Base-by-base conservation (phyloP, 176 grass and related monocot species). In the Thinopyrum elongatum region DNA sequence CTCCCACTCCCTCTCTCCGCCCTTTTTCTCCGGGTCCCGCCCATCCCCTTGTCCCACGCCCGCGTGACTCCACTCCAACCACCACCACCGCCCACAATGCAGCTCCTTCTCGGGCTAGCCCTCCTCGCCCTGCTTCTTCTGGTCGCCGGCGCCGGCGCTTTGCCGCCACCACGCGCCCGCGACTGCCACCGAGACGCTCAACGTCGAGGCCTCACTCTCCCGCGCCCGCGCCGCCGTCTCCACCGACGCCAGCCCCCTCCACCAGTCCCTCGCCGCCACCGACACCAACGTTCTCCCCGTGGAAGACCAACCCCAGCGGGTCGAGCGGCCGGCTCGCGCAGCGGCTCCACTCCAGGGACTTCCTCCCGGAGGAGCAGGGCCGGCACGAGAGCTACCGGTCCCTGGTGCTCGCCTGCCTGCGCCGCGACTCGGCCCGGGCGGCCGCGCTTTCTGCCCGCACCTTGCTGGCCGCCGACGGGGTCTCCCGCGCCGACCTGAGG, bases 321-420 rank as follows among this genome's bases (percentile, higher is more conserved):
- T 6, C 5, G 6, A 47, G 33, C 1, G 35, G 23, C n/a, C 31
- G 34, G 9, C 76, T 94, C 28, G 44, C 70, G 2, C 75, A 95
- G 21, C 83, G 46, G 11, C 90, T 95, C 51, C 92, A 92, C 80
- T 92, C 90, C 23, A 79, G 93, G 0, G 92, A 98, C 71, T 98
- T 98, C 86, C 79, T 89, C 10, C 96, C 86, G 1, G 68, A 41
- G 3, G 74, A 83, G 46, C 83, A 83, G 38, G 85, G 29, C 3
- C 82, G 86, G 3, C 93, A 82, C 84, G 1, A 36, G 15, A 84
- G 70, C 84, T 98, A 98, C 76, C 78, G 33, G 0, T 88, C 87
- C 0, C 84, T 95, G 0, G 90, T 89, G 2, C 83, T 94, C 0
- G 46, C 78, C 1, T 88, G 96, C 16, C 90, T 98, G 1, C 59